phyloP scores from a whole-genome alignment of 352 stramenopile species.

The Bremia lactucae region DNA sequence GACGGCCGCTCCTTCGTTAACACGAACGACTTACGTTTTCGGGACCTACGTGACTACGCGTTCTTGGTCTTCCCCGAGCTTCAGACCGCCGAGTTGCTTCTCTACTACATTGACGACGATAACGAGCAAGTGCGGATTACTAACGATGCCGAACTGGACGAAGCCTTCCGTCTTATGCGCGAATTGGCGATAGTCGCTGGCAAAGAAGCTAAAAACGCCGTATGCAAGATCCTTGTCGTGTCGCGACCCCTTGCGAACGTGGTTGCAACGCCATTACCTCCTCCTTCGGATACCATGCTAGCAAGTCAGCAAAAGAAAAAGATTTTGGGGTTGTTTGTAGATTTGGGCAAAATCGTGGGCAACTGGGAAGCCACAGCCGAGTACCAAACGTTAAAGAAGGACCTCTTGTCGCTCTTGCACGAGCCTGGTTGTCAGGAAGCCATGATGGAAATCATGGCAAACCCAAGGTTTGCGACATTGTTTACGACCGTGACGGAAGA shows the following conservation, averaged over 20 bases:
- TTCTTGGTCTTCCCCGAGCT: constrained; percentile 58
- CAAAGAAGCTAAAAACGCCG: constrained; percentile 28
- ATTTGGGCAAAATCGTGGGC: constrained; percentile 65
- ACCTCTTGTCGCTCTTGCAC: constrained; percentile 61
- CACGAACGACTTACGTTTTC: constrained; percentile 33
- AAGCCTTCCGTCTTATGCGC: constrained; percentile 70
- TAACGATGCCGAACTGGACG: constrained; percentile 66
- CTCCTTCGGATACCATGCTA: constrained; percentile 34
- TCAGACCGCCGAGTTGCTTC: constrained; percentile 29
- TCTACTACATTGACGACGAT: constrained; percentile 81
- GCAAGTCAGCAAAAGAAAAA: constrained; percentile 51
- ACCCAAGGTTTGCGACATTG: constrained; percentile 47
- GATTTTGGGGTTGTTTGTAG: constrained; percentile 59
- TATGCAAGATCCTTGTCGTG: constrained; percentile 67
- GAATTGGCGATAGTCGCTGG: constrained; percentile 39
- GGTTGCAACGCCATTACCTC: constrained; percentile 13
- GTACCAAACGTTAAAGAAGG: constrained; percentile 52
- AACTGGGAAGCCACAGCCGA: constrained; percentile 53
- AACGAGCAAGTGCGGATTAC: constrained; percentile 75
- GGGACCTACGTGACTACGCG: constrained; percentile 57
- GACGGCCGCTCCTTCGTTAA: constrained; percentile 28
- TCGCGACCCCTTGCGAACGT: constrained; percentile 11
- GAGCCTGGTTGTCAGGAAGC: constrained; percentile 64
- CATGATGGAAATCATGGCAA: constrained; percentile 63
- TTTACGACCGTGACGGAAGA: constrained; percentile 54